phyloP scores from a whole-genome alignment of 2,329 filamentous ascomycete genomes.

The Clonostachys sp. region DNA sequence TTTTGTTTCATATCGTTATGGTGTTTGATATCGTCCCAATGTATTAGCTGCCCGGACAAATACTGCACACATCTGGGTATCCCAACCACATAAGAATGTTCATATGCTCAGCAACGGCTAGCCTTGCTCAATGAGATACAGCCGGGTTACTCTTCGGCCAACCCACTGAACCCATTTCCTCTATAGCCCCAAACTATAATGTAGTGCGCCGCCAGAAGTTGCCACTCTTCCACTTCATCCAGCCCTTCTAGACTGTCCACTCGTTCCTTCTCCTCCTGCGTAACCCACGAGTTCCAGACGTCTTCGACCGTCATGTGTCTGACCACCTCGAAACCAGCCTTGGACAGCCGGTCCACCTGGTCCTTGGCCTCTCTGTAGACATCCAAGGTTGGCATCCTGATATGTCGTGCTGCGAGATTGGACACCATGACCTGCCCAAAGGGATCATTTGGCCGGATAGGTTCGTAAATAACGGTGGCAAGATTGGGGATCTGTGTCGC shows the following conservation, averaged over 20 bases:
- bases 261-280: conserved; percentile 66
- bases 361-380: conserved; percentile 63
- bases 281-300: conserved; percentile 78
- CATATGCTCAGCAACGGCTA: no score
- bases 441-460: conserved; percentile 74
- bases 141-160: no score
- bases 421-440: conserved; percentile 92
- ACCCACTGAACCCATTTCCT: conserved; percentile 6
- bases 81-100: no score
- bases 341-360: conserved; percentile 62
- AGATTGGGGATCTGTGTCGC: conserved; percentile 41
- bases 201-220: conserved; percentile 82
- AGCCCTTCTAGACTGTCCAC: conserved; percentile 79
- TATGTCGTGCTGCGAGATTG: conserved; percentile 78
- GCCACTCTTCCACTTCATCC: conserved; percentile 95
- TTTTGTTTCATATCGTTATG: no score
- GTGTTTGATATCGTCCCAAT: no score
- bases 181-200: conserved; percentile 86
- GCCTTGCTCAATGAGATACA: no score
- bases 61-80: no score
- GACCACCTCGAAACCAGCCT: conserved; percentile 56
- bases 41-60: no score
- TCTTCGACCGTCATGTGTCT: conserved; percentile 38
- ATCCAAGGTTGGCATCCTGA: conserved; percentile 78
- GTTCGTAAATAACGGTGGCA: conserved; percentile 79